Base-by-base conservation (phyloP, 2,329 filamentous ascomycete genomes). In the Colletotrichum lini region DNA sequence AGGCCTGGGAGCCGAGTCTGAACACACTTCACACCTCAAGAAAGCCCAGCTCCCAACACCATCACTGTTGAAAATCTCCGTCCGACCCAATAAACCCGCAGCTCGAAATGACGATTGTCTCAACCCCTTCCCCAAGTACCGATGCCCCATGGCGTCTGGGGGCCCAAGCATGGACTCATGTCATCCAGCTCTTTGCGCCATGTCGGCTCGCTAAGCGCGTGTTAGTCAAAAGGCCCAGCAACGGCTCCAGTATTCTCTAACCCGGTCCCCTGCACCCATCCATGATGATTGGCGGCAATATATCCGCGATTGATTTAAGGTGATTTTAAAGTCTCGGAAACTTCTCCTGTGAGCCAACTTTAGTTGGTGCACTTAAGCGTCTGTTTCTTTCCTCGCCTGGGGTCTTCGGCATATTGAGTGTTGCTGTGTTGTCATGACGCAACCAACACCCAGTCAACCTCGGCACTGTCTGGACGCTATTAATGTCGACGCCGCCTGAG, bases 91-190 rank as follows among this genome's bases (percentile, higher is more conserved):
- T 8, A 8, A 38, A 44, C n/a, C 52, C 44, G 38, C 64, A 58
- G 15, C 44, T 56, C 35, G 35, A 62, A 63, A 71, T 71, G 58
- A 68, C 40, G 50, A 56, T 59, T 44, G 18, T 50, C 44, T 63
- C 45, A 57, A 49, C 45, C 2, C 35, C 30, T 42, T 35, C 30
- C 23, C 44, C 40, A 18, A 21, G 30, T 61, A 13, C 45, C n/a
- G 23, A 15, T 30, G 21, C 54, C 53, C 47, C 54, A 21, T 23
- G 18, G 35, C 59, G 38, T 53, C 44, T n/a, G 40, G 47, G 52
- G 42, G 42, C 44, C 60, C n/a, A 38, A 65, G 44, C 53, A 65
- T 53, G 59, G 66, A 18, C 23, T 65, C 60, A 47, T 59, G 21
- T 21, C 18, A 42, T 23, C 42, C 13, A 35, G 42, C 35, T 21